Evolutionary conservation across 441 rosid genomes (phyloP), one percentile per base, ranked within the genome.

Genomic region (Iberis amara): DNA sequence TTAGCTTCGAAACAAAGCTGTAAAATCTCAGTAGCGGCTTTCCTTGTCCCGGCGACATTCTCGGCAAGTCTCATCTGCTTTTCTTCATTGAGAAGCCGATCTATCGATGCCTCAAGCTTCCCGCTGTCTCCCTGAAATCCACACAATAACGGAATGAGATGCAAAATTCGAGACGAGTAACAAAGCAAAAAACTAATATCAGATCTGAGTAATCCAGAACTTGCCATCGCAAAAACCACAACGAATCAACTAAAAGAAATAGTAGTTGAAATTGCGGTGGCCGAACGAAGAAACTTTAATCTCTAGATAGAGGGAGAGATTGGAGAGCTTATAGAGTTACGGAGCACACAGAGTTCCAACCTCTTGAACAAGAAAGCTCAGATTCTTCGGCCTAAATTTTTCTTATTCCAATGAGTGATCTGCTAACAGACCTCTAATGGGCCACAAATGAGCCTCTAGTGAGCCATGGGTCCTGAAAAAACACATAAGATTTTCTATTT

Each of bases 21-120:
- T 36, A 89, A 51, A 61, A 86, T 86, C 10, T 89, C 89, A 38
- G 78, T 79, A 11, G 63, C 94, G 8, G 97, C 89, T 74, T 84
- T 84, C 73, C 73, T 92, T 13, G 96, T 85, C 11, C 77, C 97
- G 33, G 86, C 71, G 5, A 89, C 94, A 8, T 92, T 89, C 13
- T 89, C 88, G 11, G 87, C 86, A 3, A 78, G 72, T 61, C 96
- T 77, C 96, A 73, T 76, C 73, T 92, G 98, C 77, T 92, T 92
- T 86, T 92, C 98, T 11, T 72, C 86, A 47, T 80, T 82, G 66
- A 86, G 74, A 52, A 89, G 76, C 69, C 79, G 86, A 66, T 92
- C 99, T 60, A 92, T 60, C 57, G 76, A 70, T 44, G 84, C 72
- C 73, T 75, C 86, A 52, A 88, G 71, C 36, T 78, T 82, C 55